Percentiles rank a stretch among this genome's conserved stretches.
phyloP scores from a whole-genome alignment of 75 land plant species.

The Pseudotsuga menziesii region DNA sequence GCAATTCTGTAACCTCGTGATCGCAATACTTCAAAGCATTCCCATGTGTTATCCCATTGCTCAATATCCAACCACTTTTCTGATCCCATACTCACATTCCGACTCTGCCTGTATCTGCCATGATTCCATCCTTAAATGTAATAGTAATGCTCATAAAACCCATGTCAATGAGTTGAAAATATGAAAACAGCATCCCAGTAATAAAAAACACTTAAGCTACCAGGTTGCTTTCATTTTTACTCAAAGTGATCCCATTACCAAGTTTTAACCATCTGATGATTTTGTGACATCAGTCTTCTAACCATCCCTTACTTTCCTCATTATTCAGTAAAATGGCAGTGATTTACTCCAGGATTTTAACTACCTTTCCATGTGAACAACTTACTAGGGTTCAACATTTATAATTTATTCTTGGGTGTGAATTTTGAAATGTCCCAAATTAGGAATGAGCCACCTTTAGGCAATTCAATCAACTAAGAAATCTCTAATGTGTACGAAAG shows the following conservation, averaged over 20 bases:
- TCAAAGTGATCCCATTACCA: background rate
- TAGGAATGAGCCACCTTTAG: background rate
- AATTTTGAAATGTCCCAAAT: background rate
- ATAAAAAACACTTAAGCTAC: background rate
- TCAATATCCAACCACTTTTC: slow-evolving; percentile 99
- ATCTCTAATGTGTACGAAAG: background rate
- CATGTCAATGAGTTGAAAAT: background rate
- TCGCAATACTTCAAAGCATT: slow-evolving; percentile 63
- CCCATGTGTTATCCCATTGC: slow-evolving; percentile 62
- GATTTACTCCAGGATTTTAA: background rate
- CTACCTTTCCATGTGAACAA: slow-evolving; percentile 5
- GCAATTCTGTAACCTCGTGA: slow-evolving; percentile 94
- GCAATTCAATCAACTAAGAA: background rate
- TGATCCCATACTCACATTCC: slow-evolving; percentile 94
- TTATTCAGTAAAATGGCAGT: background rate
- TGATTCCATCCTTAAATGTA: background rate
- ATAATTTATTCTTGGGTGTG: background rate
- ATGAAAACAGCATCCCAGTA: background rate
- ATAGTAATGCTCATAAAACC: background rate
- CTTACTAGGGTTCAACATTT: background rate
- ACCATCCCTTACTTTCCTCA: background rate
- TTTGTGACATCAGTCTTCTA: background rate
- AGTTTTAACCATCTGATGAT: background rate
- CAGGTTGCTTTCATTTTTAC: background rate
- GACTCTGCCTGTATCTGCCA: slow-evolving; percentile 77